A percentile compares a stretch with the other conserved stretches of the same genome.
Evolutionary conservation across 768 basidiomycete species (phyloP).

Genomic region (Gymnopilus junonius): DNA sequence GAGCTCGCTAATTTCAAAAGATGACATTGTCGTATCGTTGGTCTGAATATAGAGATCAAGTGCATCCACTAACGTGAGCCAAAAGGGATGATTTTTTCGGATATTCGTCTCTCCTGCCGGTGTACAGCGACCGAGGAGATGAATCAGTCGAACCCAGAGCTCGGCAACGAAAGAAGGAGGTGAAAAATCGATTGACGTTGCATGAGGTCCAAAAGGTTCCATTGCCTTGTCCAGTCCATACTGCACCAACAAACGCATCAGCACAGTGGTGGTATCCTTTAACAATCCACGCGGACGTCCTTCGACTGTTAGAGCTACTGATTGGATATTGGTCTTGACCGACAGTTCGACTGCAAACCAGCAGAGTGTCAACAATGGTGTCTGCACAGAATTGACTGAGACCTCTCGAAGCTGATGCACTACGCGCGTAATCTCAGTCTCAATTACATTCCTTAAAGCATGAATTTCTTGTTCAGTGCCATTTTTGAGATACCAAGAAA

Average conservation of each 20-base stretch:
- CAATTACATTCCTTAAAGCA: conserved; percentile 35
- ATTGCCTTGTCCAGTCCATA: conserved; percentile 55
- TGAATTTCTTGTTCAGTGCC: conserved; percentile 36
- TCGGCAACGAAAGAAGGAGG: conserved; percentile 55
- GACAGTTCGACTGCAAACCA: conserved; percentile 72
- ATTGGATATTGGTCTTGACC: conserved; percentile 37
- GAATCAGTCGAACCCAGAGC: conserved; percentile 76
- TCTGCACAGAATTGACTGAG: conserved; percentile 36
- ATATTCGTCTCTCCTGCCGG: conserved; percentile 13
- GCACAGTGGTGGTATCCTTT: conserved; percentile 34
- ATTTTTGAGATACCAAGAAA: conserved; percentile 48
- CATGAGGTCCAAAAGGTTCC: conserved; percentile 37
- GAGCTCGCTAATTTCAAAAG: conserved; percentile 58
- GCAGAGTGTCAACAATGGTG: conserved; percentile 45
- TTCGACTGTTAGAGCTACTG: conserved; percentile 21
- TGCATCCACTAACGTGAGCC: conserved; percentile 43
- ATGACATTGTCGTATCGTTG: conserved; percentile 9
- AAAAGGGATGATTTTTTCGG: conserved; percentile 42
- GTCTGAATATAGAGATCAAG: conserved; percentile 29
- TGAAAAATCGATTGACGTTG: conserved; percentile 38
- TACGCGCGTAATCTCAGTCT: conserved; percentile 42
- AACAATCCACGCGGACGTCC: conserved; percentile 20
- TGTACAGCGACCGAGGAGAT: conserved; percentile 46
- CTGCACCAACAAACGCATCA: conserved; percentile 57
- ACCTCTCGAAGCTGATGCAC: conserved; percentile 42